Percentiles rank a stretch among this genome's conserved stretches.
Evolutionary conservation across 1,284 basidiomycete genomes (phyloP).

Genomic region (Marasmius fiardii): DNA sequence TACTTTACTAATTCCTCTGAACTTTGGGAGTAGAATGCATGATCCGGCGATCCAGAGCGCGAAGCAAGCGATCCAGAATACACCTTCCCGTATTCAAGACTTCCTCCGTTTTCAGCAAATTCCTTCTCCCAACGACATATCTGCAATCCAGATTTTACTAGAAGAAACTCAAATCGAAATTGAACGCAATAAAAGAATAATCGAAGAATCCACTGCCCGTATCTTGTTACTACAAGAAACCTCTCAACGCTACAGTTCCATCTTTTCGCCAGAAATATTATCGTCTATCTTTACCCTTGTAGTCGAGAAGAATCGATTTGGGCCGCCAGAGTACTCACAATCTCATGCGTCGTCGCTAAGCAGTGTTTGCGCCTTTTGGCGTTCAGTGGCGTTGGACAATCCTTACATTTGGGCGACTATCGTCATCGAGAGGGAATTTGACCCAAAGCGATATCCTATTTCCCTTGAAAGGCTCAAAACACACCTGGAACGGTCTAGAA

Average conservation of each 20-base stretch:
- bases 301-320: background rate
- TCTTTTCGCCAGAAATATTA: background rate
- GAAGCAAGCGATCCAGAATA: too few species aligned
- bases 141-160: background rate
- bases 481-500: background rate
- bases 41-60: too few species aligned
- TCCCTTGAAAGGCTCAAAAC: background rate
- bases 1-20: too few species aligned
- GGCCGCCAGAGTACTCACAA: background rate
- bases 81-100: too few species aligned
- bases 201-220: background rate
- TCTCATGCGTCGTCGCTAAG: background rate
- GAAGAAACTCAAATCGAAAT: background rate
- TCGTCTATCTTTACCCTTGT: background rate
- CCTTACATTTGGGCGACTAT: background rate
- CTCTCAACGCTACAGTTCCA: background rate
- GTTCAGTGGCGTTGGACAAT: background rate
- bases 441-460: background rate
- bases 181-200: background rate
- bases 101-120: too few species aligned
- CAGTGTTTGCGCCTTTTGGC: background rate
- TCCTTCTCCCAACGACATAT: too few species aligned
- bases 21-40: too few species aligned
- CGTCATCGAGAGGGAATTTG: background rate
- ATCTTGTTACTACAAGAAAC: background rate